Base-by-base conservation (phyloP, 805 yeast genomes). In the Cyberlindnera xishuangbannaensis region DNA sequence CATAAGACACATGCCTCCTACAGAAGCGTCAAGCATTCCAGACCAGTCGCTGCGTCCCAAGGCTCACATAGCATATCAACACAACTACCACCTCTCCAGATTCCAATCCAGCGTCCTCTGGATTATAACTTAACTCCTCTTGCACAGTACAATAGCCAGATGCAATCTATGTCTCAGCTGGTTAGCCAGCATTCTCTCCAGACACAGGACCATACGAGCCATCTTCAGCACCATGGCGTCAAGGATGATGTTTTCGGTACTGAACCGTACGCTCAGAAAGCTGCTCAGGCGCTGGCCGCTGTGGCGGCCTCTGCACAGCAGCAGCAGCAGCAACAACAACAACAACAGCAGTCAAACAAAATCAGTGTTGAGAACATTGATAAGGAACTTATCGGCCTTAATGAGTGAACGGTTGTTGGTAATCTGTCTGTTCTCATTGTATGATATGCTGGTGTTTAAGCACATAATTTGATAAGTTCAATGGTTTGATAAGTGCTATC, bases 1-100 rank as follows among this genome's bases (percentile, higher is more conserved):
- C 72, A 67, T 43, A 63, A 57, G 39, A 58, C 59, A 25, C 72
- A 67, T 40, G 47, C 41, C 10, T 69, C 70, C 42, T 49, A 27
- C 56, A 64, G 64, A 50, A 12, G 27, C 3, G 16, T 21, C 9
- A 32, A 28, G n/a, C n/a, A n/a, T n/a, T n/a, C n/a, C n/a, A n/a
- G n/a, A n/a, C n/a, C n/a, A n/a, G n/a, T n/a, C n/a, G n/a, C n/a
- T n/a, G n/a, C n/a, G n/a, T n/a, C n/a, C n/a, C n/a, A n/a, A n/a
- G n/a, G n/a, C n/a, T n/a, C n/a, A n/a, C n/a, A n/a, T n/a, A n/a
- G n/a, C n/a, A n/a, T n/a, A n/a, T n/a, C n/a, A n/a, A 28, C 37
- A 12, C 34, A 27, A 14, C 30, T 31, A 13, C 36, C 36, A 11
- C 38, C 37, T 2, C 13, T 28, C 3, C 36, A 27, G 18, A 18